Evolutionary conservation across 106 monocot genomes (phyloP), one percentile per base, ranked within the genome.

Genomic region (Phalaenopsis equestris): DNA sequence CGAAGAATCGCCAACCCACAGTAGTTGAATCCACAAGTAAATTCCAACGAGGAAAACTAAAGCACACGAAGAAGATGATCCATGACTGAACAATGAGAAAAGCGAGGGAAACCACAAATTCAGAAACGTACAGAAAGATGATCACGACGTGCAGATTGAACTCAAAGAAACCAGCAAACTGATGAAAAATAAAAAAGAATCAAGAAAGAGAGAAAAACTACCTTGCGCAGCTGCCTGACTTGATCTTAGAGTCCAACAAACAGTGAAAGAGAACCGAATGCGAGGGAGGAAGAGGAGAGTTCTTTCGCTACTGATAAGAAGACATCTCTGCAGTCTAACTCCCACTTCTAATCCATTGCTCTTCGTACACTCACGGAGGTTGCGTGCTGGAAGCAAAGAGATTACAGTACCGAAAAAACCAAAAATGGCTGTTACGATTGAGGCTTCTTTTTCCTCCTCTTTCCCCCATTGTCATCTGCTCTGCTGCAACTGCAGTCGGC

Each of bases 351-450:
- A 38, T 23, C n/a, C 78, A 78, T 78, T 39, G 78, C 78, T 17
- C 16, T 56, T 58, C 78, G 78, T 78, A 78, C 78, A 39, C 18
- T 78, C 78, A 78, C 30, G 57, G 78, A 56, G 41, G 14, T 78
- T 4, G 78, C 78, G 18, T 78, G 78, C 24, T 18, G 55, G 3
- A 55, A 55, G 78, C 7, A 42, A 49, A 78, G 78, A 78, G 78
- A 78, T 30, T 24, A 78, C 38, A 57, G 78, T 24, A 24, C 24
- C 18, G 21, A 52, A 76, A 42, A 30, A 19, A 10, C 46, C 76
- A 76, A 76, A 76, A 76, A 47, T 76, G 76, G 74, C 49, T 16
- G 78, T 58, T 58, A 78, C 78, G 39, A 78, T 56, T 18, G 17
- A 23, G 45, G 39, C 70, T 11, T 39, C 70, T 39, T 70, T 70